Percentiles rank a stretch among this genome's conserved stretches.
Conservation (phyloP, 305 asterid species). For the Striga hermonthica region DNA sequence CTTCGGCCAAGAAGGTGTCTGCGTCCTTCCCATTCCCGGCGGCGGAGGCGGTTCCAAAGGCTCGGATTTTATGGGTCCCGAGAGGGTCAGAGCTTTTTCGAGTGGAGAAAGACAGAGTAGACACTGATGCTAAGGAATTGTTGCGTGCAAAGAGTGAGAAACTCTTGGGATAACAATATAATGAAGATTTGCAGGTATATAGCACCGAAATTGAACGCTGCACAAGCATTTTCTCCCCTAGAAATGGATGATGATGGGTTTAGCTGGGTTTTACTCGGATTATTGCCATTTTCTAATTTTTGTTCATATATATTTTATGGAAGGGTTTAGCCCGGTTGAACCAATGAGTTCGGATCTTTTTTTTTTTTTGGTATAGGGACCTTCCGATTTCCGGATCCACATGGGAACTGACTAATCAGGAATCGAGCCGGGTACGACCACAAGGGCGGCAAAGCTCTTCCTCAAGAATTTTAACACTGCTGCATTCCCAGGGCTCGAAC, state of each 20-base stretch:
- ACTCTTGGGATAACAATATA: constrained; percentile 33
- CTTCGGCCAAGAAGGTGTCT: constrained; percentile 76
- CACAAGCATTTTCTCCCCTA: constrained; percentile 36
- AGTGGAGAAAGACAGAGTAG: constrained; percentile 32
- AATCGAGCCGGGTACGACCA: no score
- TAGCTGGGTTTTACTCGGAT: constrained; percentile 31
- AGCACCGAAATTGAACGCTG: constrained; percentile 51
- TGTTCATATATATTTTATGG: background rate
- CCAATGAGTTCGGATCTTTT: no score
- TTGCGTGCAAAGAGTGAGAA: constrained; percentile 28
- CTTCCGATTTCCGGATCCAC: no score
- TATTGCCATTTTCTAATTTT: background rate
- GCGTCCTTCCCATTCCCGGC: constrained; percentile 35
- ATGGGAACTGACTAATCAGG: no score
- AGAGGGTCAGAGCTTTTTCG: constrained; percentile 28
- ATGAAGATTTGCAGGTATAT: constrained; percentile 40
- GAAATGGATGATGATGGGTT: constrained; percentile 34
- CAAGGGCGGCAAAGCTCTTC: no score
- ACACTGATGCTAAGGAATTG: constrained; percentile 29
- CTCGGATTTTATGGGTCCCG: constrained; percentile 38
- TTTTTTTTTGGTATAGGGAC: background rate
- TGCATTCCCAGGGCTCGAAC: no score
- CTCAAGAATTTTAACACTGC: no score
- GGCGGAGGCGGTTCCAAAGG: constrained; percentile 44
- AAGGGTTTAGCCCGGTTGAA: background rate